These are phyloP conservation scores for Astrocystis sublimbata DNA, from an alignment of 495 filamentous ascomycete genomes.

Conservation along the genomic window DNA sequence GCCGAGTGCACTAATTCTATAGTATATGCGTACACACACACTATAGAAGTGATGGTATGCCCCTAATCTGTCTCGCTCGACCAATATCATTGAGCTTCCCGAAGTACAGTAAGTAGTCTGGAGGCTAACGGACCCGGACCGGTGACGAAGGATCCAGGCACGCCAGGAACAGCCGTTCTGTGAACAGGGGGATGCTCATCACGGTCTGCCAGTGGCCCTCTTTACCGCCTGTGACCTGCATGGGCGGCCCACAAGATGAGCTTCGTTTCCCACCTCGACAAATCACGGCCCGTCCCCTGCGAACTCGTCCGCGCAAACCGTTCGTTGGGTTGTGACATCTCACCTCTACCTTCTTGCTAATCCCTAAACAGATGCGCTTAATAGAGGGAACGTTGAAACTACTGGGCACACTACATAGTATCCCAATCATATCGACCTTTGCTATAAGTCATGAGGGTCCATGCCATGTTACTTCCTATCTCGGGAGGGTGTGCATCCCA, in stretches of 20 bases:
- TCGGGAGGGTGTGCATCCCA: not conserved
- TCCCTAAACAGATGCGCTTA: not conserved
- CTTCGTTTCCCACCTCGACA: slow-evolving; percentile 4
- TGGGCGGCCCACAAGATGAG: not conserved
- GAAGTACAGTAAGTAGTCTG: not conserved
- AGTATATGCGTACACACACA: no score
- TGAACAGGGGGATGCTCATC: not conserved
- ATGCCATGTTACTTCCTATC: slow-evolving; percentile 7
- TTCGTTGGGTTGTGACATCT: slow-evolving; percentile 5
- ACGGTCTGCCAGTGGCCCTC: slow-evolving; percentile 2
- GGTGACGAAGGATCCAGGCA: slow-evolving; percentile 4
- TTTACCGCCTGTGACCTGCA: slow-evolving; percentile 14
- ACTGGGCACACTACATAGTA: not conserved
- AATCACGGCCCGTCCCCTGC: not conserved
- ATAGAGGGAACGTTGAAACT: not conserved
- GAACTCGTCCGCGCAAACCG: not conserved
- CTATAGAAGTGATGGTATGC: no score
- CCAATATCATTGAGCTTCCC: no score
- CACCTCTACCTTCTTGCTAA: not conserved
- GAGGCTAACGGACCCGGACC: not conserved
- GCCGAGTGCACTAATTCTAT: no score
- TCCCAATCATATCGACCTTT: not conserved
- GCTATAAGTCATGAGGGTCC: not conserved
- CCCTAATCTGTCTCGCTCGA: not conserved
- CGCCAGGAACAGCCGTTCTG: slow-evolving; percentile 13